Conservation (phyloP, 371 early-diverging fungal species). For the Caulochytrium protostelioides region DNA sequence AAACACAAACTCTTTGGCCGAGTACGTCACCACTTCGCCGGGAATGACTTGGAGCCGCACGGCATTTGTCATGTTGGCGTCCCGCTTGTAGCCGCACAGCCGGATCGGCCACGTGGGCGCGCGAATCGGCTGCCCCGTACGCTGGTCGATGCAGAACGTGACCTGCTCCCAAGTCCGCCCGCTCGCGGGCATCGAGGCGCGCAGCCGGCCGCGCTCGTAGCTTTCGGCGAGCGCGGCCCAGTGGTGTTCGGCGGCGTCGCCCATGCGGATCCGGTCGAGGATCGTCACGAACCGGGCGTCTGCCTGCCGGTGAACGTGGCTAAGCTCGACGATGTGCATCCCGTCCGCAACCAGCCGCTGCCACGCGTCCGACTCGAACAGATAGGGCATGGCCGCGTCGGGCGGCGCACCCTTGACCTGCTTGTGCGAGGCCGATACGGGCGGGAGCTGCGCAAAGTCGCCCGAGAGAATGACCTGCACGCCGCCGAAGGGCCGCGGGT, state of each 20-base stretch:
- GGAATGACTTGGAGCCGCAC: no score
- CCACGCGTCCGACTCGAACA: conserved; percentile 18
- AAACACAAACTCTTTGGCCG: no score
- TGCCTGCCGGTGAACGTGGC: conserved; percentile 16
- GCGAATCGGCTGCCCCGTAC: no score
- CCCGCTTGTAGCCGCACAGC: no score
- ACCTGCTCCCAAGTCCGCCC: no score
- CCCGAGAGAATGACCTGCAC: conserved; percentile 31
- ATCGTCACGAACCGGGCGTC: conserved; percentile 16
- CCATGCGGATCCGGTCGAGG: conserved; percentile 18
- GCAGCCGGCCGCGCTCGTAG: no score
- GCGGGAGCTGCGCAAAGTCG: conserved; percentile 41
- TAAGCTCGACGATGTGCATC: conserved; percentile 13
- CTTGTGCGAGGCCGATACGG: conserved; percentile 13
- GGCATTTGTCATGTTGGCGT: no score
- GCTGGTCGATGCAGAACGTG: no score
- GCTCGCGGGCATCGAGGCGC: no score
- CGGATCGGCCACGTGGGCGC: no score
- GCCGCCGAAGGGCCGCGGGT: conserved; percentile 28
- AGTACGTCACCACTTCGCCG: no score
- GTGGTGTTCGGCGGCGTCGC: conserved; percentile 7
- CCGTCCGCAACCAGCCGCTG: conserved; percentile 2
- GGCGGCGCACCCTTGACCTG: not conserved
- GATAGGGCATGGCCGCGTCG: conserved; percentile 4
- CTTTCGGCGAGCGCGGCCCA: no score